Base-by-base conservation (phyloP, 164 flowering plant genomes). In the Hamamelis virginiana region DNA sequence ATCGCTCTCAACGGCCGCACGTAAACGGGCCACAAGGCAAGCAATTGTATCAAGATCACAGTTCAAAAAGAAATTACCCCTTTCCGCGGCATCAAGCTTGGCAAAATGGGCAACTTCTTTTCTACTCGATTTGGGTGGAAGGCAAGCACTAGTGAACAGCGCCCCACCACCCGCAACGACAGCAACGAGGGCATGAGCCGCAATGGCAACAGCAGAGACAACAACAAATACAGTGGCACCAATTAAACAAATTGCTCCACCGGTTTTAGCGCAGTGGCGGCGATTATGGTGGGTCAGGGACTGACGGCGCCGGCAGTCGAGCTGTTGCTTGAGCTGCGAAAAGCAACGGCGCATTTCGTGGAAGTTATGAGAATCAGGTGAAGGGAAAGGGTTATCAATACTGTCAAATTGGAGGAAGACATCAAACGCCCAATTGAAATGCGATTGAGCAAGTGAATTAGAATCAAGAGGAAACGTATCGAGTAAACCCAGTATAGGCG, bases 61-160 rank as follows among this genome's bases (percentile, higher is more conserved):
- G 66, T 82, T 82, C 14, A 88, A 81, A 14, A 84, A 92, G 58
- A 59, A 93, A 11, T 84, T 78, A 16, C 92, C 89, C 76, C 65
- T 86, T 0, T 87, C 81, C 1, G 96, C 92, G 53, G 92, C 92
- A 60, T 91, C 90, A 23, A 91, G 89, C 70, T 88, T 90, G 9
- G 87, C 79, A 10, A 87, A 57, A 74, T 75, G 80, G 15, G 74
- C 71, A 25, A 68, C 75, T 70, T 87, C 87, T 50, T 77, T 85
- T 72, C 77, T 76, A 26, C 72, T 67, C 4, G 78, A 53, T 9
- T 51, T 73, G 1, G 69, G 38, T 15, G 87, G 83, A 28, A 81
- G 61, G 63, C 57, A 70, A 1, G 73, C 70, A 9, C 71, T 28
- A 18, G 76, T 75, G 21, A 77, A 3, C 1, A 84, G 78, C 44